Evolutionary conservation across 306 rosid genomes (phyloP).

Genomic region (Trichosanthes truncata): DNA sequence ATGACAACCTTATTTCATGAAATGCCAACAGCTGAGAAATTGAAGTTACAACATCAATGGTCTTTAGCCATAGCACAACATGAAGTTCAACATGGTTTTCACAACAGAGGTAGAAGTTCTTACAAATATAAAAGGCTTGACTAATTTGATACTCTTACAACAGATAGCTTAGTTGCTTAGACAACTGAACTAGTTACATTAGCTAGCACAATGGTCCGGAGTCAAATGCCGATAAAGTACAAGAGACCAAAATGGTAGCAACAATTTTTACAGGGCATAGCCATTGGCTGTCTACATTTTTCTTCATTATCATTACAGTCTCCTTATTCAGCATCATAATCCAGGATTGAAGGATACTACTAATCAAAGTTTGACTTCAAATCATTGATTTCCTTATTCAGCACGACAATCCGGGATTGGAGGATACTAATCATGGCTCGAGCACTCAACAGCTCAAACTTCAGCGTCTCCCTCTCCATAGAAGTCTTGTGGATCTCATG

Average conservation of each 20-base stretch:
- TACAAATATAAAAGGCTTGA: background rate
- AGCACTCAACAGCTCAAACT: constrained; percentile 81
- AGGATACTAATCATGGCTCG: constrained; percentile 80
- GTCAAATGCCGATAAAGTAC: constrained; percentile 9
- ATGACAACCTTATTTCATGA: constrained; percentile 7
- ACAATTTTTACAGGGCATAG: constrained; percentile 11
- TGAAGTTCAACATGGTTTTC: constrained; percentile 4
- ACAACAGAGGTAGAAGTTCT: constrained; percentile 3
- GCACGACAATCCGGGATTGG: constrained; percentile 50
- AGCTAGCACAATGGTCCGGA: constrained; percentile 1
- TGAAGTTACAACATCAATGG: constrained; percentile 3
- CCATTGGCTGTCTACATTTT: background rate
- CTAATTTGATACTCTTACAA: constrained; percentile 2
- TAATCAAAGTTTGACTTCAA: constrained; percentile 53
- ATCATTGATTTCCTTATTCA: constrained; percentile 58
- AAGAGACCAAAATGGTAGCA: background rate
- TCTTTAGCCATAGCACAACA: background rate
- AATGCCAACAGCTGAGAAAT: background rate
- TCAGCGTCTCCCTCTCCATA: constrained; percentile 66
- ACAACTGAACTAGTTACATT: constrained; percentile 9
- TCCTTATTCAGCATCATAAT: constrained; percentile 47
- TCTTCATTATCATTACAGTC: constrained; percentile 47
- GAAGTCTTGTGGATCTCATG: constrained; percentile 51
- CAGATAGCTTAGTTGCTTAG: constrained; percentile 7
- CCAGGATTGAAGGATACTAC: constrained; percentile 55